Evolutionary conservation across 2,329 filamentous ascomycete species (phyloP).

Genomic region (Diaporthe humulicola): DNA sequence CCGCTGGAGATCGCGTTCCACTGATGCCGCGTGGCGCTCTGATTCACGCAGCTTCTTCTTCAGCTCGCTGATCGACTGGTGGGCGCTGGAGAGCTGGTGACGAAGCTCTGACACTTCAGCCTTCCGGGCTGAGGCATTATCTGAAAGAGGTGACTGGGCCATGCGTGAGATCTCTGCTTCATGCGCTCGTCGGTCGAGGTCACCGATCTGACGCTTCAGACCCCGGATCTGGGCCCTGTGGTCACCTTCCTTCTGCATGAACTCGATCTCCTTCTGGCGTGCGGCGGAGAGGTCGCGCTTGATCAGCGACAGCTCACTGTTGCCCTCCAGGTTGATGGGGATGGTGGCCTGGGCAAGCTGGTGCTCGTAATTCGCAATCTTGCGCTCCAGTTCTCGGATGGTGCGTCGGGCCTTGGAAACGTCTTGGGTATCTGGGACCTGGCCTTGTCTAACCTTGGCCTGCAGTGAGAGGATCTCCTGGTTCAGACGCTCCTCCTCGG

Average conservation of each 20-base stretch:
- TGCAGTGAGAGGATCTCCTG: slow-evolving; percentile 68
- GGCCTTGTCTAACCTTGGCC: slow-evolving; percentile 56
- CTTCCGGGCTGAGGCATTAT: slow-evolving; percentile 65
- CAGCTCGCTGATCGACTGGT: slow-evolving; percentile 70
- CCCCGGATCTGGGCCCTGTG: slow-evolving; percentile 73
- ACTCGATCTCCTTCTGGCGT: slow-evolving; percentile 75
- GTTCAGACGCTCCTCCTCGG: slow-evolving; percentile 74
- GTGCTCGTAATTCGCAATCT: slow-evolving; percentile 67
- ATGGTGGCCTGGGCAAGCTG: slow-evolving; percentile 51
- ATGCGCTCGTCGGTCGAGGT: slow-evolving; percentile 77
- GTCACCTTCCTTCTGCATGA: slow-evolving; percentile 74
- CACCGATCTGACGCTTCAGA: slow-evolving; percentile 74
- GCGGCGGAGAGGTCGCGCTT: slow-evolving; percentile 74
- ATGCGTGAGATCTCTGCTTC: slow-evolving; percentile 71
- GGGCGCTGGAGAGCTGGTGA: slow-evolving; percentile 70
- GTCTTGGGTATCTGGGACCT: slow-evolving; percentile 65
- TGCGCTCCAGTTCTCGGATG: slow-evolving; percentile 74
- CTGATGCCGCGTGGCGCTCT: slow-evolving; percentile 59
- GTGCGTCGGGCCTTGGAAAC: slow-evolving; percentile 71
- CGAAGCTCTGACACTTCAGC: slow-evolving; percentile 71
- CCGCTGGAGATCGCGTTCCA: slow-evolving; percentile 62
- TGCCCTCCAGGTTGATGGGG: slow-evolving; percentile 52
- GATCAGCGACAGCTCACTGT: slow-evolving; percentile 70
- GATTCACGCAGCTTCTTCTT: slow-evolving; percentile 64
- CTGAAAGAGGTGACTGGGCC: slow-evolving; percentile 59